Evolutionary conservation across 148 eudicot species (phyloP).

Genomic region (Vaccinium vitisidaea): DNA sequence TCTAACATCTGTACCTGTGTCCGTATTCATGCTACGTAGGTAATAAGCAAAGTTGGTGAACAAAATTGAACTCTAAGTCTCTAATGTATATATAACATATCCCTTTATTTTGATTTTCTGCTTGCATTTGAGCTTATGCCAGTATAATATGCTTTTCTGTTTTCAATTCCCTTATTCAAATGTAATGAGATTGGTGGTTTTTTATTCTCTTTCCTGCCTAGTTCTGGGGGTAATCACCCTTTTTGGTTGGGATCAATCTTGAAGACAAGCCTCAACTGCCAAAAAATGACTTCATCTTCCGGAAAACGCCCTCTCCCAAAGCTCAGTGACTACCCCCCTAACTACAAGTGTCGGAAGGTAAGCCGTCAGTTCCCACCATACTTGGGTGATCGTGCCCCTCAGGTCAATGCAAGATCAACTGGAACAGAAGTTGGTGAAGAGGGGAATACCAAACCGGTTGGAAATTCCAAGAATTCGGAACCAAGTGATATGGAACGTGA

Average conservation of each 20-base stretch:
- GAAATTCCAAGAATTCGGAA: background rate
- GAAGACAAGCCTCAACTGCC: background rate
- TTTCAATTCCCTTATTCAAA: background rate
- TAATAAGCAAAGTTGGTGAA: background rate
- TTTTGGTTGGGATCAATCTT: background rate
- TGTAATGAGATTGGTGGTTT: background rate
- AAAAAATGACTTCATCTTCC: background rate
- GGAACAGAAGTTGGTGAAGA: background rate
- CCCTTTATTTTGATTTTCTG: no score
- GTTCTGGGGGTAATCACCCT: background rate
- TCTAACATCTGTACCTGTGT: no score
- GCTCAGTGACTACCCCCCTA: background rate
- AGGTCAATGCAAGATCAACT: background rate
- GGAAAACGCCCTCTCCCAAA: slow-evolving; percentile 6
- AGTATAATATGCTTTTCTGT: background rate
- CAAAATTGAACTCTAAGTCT: background rate
- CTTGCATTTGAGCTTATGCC: background rate
- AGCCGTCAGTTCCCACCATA: background rate
- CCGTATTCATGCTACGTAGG: no score
- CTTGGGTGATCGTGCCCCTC: background rate
- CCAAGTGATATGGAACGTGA: background rate
- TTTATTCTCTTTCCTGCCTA: background rate
- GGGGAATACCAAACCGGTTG: background rate
- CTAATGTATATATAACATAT: no score
- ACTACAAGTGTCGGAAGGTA: slow-evolving; percentile 10